Evolutionary conservation across 139 green algal genomes (phyloP).

Genomic region (Coccomyxa sp.): DNA sequence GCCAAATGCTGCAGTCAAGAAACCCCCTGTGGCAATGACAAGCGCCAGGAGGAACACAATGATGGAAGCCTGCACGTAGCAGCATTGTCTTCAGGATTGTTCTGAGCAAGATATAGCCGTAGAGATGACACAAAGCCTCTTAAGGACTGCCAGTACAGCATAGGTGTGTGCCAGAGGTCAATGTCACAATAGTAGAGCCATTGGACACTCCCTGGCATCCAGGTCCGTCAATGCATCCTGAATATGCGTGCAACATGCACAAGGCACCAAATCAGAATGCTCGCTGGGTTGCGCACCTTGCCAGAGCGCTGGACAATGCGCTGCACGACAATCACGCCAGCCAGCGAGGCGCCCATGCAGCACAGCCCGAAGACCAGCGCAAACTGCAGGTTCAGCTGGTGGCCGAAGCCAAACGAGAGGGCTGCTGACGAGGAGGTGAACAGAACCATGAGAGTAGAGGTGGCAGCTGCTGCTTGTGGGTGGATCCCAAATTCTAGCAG

Average conservation of each 20-base stretch:
- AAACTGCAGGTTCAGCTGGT: constrained; percentile 23
- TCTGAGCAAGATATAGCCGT: no score
- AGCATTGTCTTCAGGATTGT: no score
- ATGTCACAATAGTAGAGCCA: no score
- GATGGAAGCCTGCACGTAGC: constrained; percentile 16
- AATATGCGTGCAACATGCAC: no score
- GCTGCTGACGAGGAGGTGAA: constrained; percentile 32
- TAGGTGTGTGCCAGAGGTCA: no score
- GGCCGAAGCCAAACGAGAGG: constrained; percentile 23
- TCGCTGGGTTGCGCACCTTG: no score
- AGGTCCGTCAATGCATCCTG: no score
- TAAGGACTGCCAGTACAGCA: no score
- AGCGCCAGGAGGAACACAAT: constrained; percentile 27
- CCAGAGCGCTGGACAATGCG: constrained; percentile 11
- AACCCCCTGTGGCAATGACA: constrained; percentile 22
- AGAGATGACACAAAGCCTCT: no score
- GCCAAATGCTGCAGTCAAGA: constrained; percentile 18
- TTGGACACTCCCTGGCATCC: no score
- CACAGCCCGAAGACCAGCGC: constrained; percentile 12
- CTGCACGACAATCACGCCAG: constrained; percentile 3
- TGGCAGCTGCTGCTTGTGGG: constrained; percentile 29
- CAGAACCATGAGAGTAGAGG: constrained; percentile 41
- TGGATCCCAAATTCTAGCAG: constrained; percentile 32
- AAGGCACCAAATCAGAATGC: no score
- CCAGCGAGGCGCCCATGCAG: constrained; percentile 12